Conservation (phyloP, 2,329 filamentous ascomycete genomes). For the Fusarium neocosmosporiellum region DNA sequence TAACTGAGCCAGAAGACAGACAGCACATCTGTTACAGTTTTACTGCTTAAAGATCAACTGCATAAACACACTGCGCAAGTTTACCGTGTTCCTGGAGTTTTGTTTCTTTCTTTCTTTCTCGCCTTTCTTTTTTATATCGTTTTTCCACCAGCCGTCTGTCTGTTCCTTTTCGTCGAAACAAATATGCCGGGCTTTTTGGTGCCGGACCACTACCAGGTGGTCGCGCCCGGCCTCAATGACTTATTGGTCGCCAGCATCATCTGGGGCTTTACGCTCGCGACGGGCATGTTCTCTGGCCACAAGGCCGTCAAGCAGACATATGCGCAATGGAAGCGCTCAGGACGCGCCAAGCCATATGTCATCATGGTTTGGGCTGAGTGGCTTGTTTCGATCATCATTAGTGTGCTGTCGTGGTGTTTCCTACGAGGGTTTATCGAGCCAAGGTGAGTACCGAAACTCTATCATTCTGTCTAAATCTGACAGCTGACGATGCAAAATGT, state of each 20-base stretch:
- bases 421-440: constrained; percentile 30
- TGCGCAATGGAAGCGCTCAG: constrained; percentile 27
- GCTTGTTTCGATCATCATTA: constrained; percentile 31
- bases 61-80: neutral
- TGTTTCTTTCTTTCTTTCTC: neutral
- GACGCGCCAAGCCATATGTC: constrained; percentile 28
- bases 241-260: constrained; percentile 40
- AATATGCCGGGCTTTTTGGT: constrained; percentile 26
- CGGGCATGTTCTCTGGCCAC: constrained; percentile 30
- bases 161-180: neutral
- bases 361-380: constrained; percentile 41
- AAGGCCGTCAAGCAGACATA: constrained; percentile 38
- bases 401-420: constrained; percentile 35
- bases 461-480: neutral
- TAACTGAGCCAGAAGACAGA: neutral
- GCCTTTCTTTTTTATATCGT: neutral
- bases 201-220: constrained; percentile 28
- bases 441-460: constrained; percentile 17
- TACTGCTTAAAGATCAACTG: neutral
- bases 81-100: neutral
- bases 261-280: constrained; percentile 39
- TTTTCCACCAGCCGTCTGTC: neutral
- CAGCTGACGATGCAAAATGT: neutral
- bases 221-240: constrained; percentile 27
- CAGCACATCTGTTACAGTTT: neutral